These are phyloP conservation scores for Eucalyptus virginea DNA, from an alignment of 345 rosid species.

Conservation along the genomic window DNA sequence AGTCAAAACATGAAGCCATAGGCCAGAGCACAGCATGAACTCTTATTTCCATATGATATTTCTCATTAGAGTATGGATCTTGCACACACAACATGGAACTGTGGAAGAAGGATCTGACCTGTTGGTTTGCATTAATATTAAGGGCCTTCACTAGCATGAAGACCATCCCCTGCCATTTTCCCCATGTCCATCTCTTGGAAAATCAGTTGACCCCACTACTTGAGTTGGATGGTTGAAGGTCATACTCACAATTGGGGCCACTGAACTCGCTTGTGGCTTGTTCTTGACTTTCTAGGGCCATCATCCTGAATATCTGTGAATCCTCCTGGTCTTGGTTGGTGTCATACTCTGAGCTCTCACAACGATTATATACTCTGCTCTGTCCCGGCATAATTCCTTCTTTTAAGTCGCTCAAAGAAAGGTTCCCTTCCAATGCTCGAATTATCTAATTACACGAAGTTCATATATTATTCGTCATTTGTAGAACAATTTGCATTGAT, in stretches of 20 bases:
- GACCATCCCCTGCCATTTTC: slow-evolving; percentile 11
- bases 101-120: not conserved
- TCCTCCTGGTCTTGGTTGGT: slow-evolving; percentile 57
- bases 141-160: not conserved
- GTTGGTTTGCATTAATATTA: not conserved
- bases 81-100: not conserved
- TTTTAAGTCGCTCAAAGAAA: slow-evolving; percentile 44
- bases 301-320: slow-evolving; percentile 48
- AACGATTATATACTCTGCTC: slow-evolving; percentile 21
- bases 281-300: slow-evolving; percentile 58
- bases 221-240: slow-evolving; percentile 38
- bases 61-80: not conserved
- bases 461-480: not conserved
- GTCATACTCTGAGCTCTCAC: slow-evolving; percentile 52
- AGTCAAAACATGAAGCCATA: not conserved
- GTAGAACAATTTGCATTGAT: not conserved
- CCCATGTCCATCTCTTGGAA: slow-evolving; percentile 28
- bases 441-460: slow-evolving; percentile 31
- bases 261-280: slow-evolving; percentile 37
- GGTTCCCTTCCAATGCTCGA: slow-evolving; percentile 74
- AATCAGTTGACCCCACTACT: slow-evolving; percentile 40
- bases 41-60: not conserved
- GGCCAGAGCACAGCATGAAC: not conserved
- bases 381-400: slow-evolving; percentile 43
- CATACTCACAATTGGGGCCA: slow-evolving; percentile 35